Base-by-base conservation (phyloP, 2,329 filamentous ascomycete genomes). In the Chaetothyriales sp. region DNA sequence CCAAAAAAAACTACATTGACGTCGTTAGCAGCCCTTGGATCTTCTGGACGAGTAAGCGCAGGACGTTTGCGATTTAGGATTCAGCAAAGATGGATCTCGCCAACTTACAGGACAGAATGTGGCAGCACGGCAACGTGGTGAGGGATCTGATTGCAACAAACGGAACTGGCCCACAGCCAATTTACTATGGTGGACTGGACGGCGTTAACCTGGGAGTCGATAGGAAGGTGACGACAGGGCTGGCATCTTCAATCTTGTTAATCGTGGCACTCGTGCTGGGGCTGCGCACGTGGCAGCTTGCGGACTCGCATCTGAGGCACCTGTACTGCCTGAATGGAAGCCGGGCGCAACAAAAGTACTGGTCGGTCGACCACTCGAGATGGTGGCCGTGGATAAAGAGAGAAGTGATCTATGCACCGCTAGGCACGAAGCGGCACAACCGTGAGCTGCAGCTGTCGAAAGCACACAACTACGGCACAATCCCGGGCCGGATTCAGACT, bases 401-500 rank as follows among this genome's bases (percentile, higher is more conserved):
- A 49, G 63, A 74, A 51, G 18, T 74, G 9, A 56, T 75, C 5
- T 74, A 73, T 63, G 82, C 87, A 1, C 87, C 87, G 5, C 69
- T 94, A 18, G 78, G 81, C 62, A 76, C 75, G 51, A 86, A 86
- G 63, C 77, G 86, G 62, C 87, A 92, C 69, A 92, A 92, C 62
- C 73, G 78, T 22, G 82, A 86, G 63, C 76, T 87, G 58, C 81
- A 83, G 62, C 68, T 89, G 13, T 83, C 80, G 19, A 73, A 73
- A 18, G 82, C 82, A 6, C 69, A 86, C 63, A 82, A 82, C 59
- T 79, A 87, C 51, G 85, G 87, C 56, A 90, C 86, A 0, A 70
- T 94, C 18, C 87, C 87, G 0, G 85, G 84, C n/a, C 74, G 87
- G 48, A 81, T 89, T 61, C 86, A 94, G 65, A 77, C 82, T 9